A percentile compares a stretch with the other conserved stretches of the same genome.
These are phyloP conservation scores for Didymella pinodella DNA, from an alignment of 2,329 filamentous ascomycete genomes.

Conservation along the genomic window DNA sequence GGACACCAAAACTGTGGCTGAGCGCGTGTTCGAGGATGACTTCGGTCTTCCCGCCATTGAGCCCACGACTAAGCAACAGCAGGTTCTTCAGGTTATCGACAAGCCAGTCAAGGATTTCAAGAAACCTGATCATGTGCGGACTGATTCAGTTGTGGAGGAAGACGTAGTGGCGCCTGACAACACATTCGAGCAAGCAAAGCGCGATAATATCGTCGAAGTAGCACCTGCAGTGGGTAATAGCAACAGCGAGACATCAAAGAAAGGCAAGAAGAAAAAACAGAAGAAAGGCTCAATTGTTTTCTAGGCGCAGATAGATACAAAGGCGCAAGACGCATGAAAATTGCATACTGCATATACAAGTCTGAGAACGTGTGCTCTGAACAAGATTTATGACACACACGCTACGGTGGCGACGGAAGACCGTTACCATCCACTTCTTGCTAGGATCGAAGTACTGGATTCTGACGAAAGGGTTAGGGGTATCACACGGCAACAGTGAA, in stretches of 20 bases:
- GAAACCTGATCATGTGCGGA: conserved; percentile 1
- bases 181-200: background rate
- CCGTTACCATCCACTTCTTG: no score
- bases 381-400: no score
- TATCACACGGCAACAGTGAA: no score
- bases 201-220: background rate
- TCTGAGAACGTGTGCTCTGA: no score
- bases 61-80: background rate
- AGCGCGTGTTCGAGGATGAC: background rate
- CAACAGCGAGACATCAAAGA: conserved; percentile 1
- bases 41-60: conserved; percentile 14
- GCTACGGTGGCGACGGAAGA: no score
- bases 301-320: background rate
- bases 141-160: conserved; percentile 7
- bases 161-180: background rate
- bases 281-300: conserved; percentile 12
- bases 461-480: no score
- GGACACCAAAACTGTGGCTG: background rate
- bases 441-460: no score
- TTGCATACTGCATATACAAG: background rate
- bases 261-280: conserved; percentile 16
- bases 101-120: background rate
- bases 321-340: background rate
- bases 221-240: background rate
- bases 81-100: background rate